Evolutionary conservation across 345 rosid species (phyloP), one percentile per base, ranked within the genome.

Genomic region (Lumnitzera littorea): DNA sequence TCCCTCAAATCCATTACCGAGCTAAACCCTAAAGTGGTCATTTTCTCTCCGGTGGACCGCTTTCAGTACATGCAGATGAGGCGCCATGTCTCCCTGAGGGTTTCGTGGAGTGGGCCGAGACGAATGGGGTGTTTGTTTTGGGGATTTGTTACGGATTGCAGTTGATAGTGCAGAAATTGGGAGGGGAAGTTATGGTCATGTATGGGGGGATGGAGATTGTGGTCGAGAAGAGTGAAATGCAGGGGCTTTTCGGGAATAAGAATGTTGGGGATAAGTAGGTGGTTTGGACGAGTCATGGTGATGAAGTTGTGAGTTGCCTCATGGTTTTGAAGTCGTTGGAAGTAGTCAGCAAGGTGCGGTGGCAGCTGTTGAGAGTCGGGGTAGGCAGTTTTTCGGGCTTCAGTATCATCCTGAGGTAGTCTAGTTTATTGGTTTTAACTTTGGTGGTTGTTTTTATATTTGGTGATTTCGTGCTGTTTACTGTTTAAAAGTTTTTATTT

Each of bases 261-360:
- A 69, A 55, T 46, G 85, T 60, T 63, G 97, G 91, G 58, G 86
- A 94, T 43, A 77, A 55, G 67, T 91, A 90, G 76, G 80, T 78
- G 13, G 99, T 86, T 54, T 94, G 97, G 99, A 94, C 90, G 99
- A 94, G 99, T 50, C 99, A 90, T 63, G 99, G 97, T 0, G 99
- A 88, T 57, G 99, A 94, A 81, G 95, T 87, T 7, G 79, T 62
- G 3, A 64, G 50, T 66, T 94, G 68, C 97, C 97, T 17, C 62
- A 80, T 4, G 97, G 96, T 61, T 94, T 94, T 62, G 82, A 83
- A 58, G 76, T 86, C 16, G 91, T 83, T 60, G 97, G 81, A 0
- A 72, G 81, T 74, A 94, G 97, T 51, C 74, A 80, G 47, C 90
- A 94, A 58, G 97, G 97, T 9, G 76, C 77, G 11, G 83, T 94